Conservation (phyloP, 202 grass and related monocot genomes). For the Dendrocalamus latiflorus region DNA sequence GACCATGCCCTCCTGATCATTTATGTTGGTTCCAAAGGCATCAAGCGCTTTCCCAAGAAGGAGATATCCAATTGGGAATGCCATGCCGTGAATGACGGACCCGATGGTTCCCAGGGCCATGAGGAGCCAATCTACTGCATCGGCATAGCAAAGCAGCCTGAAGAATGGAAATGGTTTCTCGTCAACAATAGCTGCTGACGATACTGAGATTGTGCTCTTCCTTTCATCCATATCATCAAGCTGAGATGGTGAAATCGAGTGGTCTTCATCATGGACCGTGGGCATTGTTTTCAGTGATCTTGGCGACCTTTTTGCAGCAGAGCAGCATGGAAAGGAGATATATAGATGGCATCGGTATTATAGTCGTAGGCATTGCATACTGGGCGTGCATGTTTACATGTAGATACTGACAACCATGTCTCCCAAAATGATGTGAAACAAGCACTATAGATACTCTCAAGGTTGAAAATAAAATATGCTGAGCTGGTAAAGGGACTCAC, state of each 20-base stretch:
- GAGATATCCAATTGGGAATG: slow-evolving; percentile 53
- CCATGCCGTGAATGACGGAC: slow-evolving; percentile 54
- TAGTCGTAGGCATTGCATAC: slow-evolving; percentile 19
- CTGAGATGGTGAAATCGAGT: slow-evolving; percentile 37
- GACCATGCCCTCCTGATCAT: slow-evolving; percentile 43
- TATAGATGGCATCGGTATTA: slow-evolving; percentile 33
- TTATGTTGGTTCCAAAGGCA: slow-evolving; percentile 58
- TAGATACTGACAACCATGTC: slow-evolving; percentile 27
- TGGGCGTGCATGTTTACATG: background rate
- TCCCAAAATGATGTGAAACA: slow-evolving; percentile 14
- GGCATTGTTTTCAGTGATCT: slow-evolving; percentile 23
- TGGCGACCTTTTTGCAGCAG: slow-evolving; percentile 10
- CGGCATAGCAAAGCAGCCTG: slow-evolving; percentile 46
- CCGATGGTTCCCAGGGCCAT: slow-evolving; percentile 51
- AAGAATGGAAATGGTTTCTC: slow-evolving; percentile 41
- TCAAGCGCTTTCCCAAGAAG: slow-evolving; percentile 59
- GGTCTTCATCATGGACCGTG: slow-evolving; percentile 18
- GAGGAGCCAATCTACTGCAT: slow-evolving; percentile 49
- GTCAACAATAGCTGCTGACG: background rate
- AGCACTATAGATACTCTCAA: slow-evolving; percentile 10
- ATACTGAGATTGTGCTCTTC: slow-evolving; percentile 23
- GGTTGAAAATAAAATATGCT: slow-evolving; percentile 13
- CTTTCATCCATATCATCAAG: slow-evolving; percentile 16
- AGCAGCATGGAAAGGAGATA: background rate
- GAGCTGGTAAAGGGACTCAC: background rate